Conservation (phyloP, 2,329 filamentous ascomycete species). For the Cytospora leucostoma region DNA sequence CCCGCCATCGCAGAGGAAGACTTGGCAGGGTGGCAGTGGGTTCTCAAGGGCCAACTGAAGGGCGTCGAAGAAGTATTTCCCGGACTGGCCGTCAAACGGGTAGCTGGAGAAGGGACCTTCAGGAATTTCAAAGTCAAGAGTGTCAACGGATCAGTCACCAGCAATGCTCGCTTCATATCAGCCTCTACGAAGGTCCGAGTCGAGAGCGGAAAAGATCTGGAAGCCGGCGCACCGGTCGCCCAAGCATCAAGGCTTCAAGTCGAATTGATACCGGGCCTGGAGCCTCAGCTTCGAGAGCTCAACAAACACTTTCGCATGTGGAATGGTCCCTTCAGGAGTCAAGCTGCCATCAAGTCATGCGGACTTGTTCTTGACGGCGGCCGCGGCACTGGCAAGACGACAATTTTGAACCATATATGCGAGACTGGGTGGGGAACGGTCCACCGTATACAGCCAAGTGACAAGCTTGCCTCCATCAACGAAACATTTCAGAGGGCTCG, state of each 20-base stretch:
- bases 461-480: constrained; percentile 61
- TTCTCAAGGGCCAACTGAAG: constrained; percentile 37
- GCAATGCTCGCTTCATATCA: constrained; percentile 47
- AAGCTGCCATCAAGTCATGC: constrained; percentile 45
- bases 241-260: constrained; percentile 45
- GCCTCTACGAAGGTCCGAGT: constrained; percentile 37
- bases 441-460: constrained; percentile 57
- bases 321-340: constrained; percentile 37
- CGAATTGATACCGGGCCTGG: constrained; percentile 67
- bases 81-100: constrained; percentile 69
- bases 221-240: constrained; percentile 32
- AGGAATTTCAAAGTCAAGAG: constrained; percentile 60
- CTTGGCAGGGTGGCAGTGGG: constrained; percentile 40
- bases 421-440: constrained; percentile 71
- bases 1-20: constrained; percentile 38
- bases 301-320: constrained; percentile 60
- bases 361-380: constrained; percentile 78
- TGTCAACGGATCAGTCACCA: constrained; percentile 54
- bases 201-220: constrained; percentile 41
- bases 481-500: constrained; percentile 70
- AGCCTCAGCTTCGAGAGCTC: constrained; percentile 62
- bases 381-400: constrained; percentile 80
- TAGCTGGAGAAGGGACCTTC: constrained; percentile 56
- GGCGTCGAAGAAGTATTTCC: constrained; percentile 67
- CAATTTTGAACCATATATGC: constrained; percentile 69